These are phyloP conservation scores for Phytophthora agathidicida DNA, from an alignment of 352 stramenopile genomes.

Conservation along the genomic window DNA sequence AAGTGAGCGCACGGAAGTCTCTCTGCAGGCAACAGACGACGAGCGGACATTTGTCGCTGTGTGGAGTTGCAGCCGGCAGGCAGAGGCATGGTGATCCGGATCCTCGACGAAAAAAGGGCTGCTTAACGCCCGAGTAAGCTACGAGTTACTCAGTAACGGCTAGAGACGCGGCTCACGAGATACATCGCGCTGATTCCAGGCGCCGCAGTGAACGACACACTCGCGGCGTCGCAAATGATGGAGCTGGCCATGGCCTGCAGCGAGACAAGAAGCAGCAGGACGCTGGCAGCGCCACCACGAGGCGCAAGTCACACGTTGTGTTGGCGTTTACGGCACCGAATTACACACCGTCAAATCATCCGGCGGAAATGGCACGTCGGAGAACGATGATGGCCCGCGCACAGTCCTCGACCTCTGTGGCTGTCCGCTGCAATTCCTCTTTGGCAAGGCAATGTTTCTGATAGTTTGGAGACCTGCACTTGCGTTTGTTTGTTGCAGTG, in stretches of 20 bases:
- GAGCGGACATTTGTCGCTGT: too few species aligned
- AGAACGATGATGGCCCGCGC: too few species aligned
- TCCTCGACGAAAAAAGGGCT: constrained; percentile 15
- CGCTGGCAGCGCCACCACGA: too few species aligned
- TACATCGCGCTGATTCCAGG: constrained; percentile 25
- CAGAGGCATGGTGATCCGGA: constrained; percentile 12
- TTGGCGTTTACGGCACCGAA: constrained; percentile 14
- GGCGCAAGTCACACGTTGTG: constrained; percentile 5
- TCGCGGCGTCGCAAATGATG: constrained; percentile 5
- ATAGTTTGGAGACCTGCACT: too few species aligned
- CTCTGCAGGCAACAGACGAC: constrained; percentile 13
- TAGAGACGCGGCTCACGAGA: constrained; percentile 19
- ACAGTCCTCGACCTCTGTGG: too few species aligned
- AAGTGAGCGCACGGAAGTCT: constrained; percentile 17
- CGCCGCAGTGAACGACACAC: too few species aligned
- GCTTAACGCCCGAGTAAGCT: constrained; percentile 12
- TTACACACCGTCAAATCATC: constrained; percentile 24
- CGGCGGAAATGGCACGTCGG: constrained; percentile 4
- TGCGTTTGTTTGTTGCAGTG: too few species aligned
- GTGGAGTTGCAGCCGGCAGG: constrained; percentile 17
- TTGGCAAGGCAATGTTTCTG: too few species aligned
- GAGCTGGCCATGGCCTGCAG: too few species aligned
- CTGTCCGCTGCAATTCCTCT: too few species aligned
- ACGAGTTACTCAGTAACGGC: too few species aligned
- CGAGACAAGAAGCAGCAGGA: constrained; percentile 1